Evolutionary conservation across 371 early-diverging fungal genomes (phyloP).

Genomic region (Dinochytrium kinnereticum): DNA sequence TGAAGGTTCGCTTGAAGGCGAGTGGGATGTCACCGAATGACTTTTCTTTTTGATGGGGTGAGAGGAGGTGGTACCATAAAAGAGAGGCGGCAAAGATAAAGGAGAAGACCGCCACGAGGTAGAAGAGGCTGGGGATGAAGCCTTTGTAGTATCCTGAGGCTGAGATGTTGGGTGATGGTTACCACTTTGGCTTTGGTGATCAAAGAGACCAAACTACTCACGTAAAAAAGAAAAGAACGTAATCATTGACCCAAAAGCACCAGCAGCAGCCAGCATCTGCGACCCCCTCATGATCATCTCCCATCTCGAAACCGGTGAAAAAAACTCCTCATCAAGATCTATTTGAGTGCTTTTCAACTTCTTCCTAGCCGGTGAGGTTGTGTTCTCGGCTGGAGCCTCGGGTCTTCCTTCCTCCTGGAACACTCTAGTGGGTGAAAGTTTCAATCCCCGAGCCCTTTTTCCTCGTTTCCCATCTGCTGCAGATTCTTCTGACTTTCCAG

Average conservation of each 20-base stretch:
- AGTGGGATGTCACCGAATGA: slow-evolving; percentile 2
- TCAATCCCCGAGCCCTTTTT: neutral
- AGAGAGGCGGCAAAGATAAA: neutral
- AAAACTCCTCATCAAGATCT: slow-evolving; percentile 9
- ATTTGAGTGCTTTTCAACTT: neutral
- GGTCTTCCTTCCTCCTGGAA: neutral
- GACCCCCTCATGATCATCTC: neutral
- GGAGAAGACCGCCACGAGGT: neutral
- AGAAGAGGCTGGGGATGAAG: slow-evolving; percentile 3
- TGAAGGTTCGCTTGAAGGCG: neutral
- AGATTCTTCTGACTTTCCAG: neutral
- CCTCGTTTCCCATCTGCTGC: neutral
- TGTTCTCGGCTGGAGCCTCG: neutral
- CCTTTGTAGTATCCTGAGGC: slow-evolving; percentile 14
- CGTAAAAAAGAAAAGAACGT: neutral
- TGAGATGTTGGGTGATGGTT: neutral
- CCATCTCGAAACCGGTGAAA: neutral
- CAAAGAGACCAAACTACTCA: neutral
- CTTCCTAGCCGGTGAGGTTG: neutral
- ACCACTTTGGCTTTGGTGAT: neutral
- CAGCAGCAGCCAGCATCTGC: neutral
- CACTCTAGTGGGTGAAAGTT: neutral
- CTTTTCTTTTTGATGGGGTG: neutral
- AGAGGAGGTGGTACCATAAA: neutral
- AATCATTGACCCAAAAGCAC: neutral